These are phyloP conservation scores for Coffea eugenioides DNA, from an alignment of 257 asterid species.

Conservation along the genomic window DNA sequence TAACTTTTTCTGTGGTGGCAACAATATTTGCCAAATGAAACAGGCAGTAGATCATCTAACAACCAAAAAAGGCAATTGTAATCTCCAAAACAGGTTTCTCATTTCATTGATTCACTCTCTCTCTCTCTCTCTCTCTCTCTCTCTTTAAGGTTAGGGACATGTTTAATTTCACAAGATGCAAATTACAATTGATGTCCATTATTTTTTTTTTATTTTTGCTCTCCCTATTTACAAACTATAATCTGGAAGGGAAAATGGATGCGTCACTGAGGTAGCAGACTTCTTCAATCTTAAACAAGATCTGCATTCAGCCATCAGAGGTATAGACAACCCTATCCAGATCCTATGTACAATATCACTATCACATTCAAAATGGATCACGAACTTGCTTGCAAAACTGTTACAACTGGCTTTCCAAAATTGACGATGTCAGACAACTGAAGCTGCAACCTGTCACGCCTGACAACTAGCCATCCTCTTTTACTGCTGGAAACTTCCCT, in stretches of 20 bases:
- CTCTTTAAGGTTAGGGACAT: neutral
- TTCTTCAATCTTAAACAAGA: neutral
- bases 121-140: neutral
- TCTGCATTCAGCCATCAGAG: constrained; percentile 10
- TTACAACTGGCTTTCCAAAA: constrained; percentile 14
- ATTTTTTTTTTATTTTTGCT: neutral
- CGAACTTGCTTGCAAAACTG: constrained; percentile 1
- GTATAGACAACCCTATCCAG: neutral
- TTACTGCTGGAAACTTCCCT: constrained; percentile 29
- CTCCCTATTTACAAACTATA: constrained; percentile 13
- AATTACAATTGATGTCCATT: neutral
- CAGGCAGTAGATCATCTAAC: neutral
- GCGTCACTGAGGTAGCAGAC: neutral
- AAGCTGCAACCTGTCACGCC: neutral
- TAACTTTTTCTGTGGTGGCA: neutral
- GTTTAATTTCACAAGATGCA: neutral
- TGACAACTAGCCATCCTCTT: constrained; percentile 27
- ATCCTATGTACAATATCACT: constrained; percentile 22
- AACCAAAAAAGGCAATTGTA: neutral
- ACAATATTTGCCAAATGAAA: neutral
- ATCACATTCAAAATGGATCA: constrained; percentile 9
- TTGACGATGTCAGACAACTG: constrained; percentile 12
- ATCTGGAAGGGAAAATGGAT: neutral
- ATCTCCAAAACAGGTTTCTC: neutral
- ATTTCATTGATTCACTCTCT: neutral